phyloP scores from a whole-genome alignment of 2,329 filamentous ascomycete species.

The Exophiala alcalophila region DNA sequence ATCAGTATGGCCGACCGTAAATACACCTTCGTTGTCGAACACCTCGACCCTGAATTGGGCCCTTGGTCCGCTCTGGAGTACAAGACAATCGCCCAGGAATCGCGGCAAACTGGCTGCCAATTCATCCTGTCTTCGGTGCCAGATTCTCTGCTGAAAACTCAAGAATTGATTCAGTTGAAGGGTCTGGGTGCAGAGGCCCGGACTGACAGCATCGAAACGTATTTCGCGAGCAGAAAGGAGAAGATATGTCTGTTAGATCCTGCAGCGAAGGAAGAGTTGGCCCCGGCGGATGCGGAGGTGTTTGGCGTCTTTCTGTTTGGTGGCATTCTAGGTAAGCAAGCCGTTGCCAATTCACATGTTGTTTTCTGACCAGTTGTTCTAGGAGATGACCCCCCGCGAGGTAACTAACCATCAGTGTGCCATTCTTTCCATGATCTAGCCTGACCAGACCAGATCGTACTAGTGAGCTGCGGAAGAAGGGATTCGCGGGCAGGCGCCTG shows the following conservation, averaged over 20 bases:
- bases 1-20: conserved; percentile 27
- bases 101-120: conserved; percentile 59
- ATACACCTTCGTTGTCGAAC: conserved; percentile 91
- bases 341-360: not conserved
- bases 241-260: conserved; percentile 89
- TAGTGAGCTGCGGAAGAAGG: conserved; percentile 90
- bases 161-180: conserved; percentile 58
- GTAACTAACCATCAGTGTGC: conserved; percentile 4
- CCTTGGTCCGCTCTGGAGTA: conserved; percentile 95
- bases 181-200: conserved; percentile 66
- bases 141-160: conserved; percentile 57
- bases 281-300: conserved; percentile 72
- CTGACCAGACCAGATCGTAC: conserved; percentile 55
- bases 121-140: conserved; percentile 85
- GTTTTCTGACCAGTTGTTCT: conserved; percentile 1
- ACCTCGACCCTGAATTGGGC: conserved; percentile 91
- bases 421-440: not conserved
- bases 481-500: conserved; percentile 80
- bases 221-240: conserved; percentile 70
- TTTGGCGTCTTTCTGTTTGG: conserved; percentile 96
- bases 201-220: conserved; percentile 73
- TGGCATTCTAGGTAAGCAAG: conserved; percentile 74
- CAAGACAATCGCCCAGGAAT: conserved; percentile 79
- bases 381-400: conserved; percentile 89
- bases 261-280: conserved; percentile 73